These are phyloP conservation scores for Avena atlantica DNA, from an alignment of 176 grass and related monocot genomes.

Conservation along the genomic window DNA sequence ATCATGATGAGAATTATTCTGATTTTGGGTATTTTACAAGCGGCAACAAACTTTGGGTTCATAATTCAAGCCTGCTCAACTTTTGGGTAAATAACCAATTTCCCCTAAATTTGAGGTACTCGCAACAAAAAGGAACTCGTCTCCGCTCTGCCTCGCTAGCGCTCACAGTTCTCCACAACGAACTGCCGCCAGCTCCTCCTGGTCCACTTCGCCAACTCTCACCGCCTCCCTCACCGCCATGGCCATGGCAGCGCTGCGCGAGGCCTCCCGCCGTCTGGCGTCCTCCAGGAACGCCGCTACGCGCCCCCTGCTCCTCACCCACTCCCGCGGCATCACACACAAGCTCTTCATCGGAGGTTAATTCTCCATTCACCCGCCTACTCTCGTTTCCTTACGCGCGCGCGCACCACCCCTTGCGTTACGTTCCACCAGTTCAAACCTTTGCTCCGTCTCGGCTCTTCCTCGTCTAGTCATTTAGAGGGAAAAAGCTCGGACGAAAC, in stretches of 20 bases:
- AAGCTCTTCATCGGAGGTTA: conserved; percentile 55
- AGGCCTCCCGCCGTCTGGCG: conserved; percentile 40
- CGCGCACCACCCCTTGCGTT: too few species aligned
- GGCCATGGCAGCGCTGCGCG: conserved; percentile 46
- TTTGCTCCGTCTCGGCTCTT: not conserved
- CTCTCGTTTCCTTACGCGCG: not conserved
- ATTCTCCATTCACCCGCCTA: not conserved
- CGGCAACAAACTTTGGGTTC: too few species aligned
- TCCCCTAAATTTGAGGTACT: not conserved
- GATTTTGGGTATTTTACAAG: too few species aligned
- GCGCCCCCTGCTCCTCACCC: conserved; percentile 36
- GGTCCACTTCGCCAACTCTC: not conserved
- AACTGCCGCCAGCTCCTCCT: not conserved
- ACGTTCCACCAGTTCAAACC: not conserved
- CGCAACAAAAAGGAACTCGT: not conserved
- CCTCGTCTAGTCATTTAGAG: not conserved
- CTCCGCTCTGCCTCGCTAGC: not conserved
- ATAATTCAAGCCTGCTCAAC: too few species aligned
- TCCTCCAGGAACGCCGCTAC: not conserved
- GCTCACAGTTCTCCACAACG: not conserved
- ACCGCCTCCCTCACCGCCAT: not conserved
- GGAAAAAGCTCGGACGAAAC: not conserved
- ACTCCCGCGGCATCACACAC: conserved; percentile 52
- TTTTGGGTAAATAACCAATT: too few species aligned
- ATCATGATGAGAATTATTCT: too few species aligned